Evolutionary conservation across 1,284 basidiomycete species (phyloP), one percentile per base, ranked within the genome.

Genomic region (Anthracocystis panici-leucophaei): DNA sequence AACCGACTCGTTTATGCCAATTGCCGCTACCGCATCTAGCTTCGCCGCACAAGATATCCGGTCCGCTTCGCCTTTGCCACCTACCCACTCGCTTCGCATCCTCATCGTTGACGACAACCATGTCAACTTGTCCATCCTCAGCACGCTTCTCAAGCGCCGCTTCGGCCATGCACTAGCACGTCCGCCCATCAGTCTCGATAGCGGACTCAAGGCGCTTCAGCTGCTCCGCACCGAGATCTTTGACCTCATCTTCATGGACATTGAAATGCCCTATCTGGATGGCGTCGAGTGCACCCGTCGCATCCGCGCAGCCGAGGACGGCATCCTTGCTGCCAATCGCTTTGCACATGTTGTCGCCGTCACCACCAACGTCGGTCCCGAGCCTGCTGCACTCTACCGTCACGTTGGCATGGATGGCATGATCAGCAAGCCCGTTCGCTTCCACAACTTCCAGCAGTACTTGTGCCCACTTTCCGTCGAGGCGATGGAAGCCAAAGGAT

Each of bases 41-140:
- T 14, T 59, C 49, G 50, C 41, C 57, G 48, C 50, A 14, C 52
- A 51, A 45, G 52, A 55, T 29, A 56, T 31, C 21, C 60, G 69
- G 21, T 27, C 63, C 31, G 40, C 50, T 23, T 62, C 71, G 56
- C 65, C 72, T 56, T 46, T 62, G 49, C 62, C 66, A 27, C 55
- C 65, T 27, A 69, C 62, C 33, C 40, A 75, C 35, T 70, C 66
- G 60, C 69, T 82, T 10, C 77, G 80, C 54, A 69, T 82, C 31
- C 73, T 82, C 35, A 38, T 82, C 44, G 80, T 82, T 52, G 80
- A 82, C 53, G 80, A 82, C 70, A 79, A 82, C 57, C 73, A 67
- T 33, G 54, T 82, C 77, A 82, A 82, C 40, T 79, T 82, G 16
- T 66, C 69, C 16, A 71, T 80, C 14, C 68, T 81, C 40, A 66